Evolutionary conservation across 441 rosid species (phyloP).

Genomic region (Aleurites moluccanus): DNA sequence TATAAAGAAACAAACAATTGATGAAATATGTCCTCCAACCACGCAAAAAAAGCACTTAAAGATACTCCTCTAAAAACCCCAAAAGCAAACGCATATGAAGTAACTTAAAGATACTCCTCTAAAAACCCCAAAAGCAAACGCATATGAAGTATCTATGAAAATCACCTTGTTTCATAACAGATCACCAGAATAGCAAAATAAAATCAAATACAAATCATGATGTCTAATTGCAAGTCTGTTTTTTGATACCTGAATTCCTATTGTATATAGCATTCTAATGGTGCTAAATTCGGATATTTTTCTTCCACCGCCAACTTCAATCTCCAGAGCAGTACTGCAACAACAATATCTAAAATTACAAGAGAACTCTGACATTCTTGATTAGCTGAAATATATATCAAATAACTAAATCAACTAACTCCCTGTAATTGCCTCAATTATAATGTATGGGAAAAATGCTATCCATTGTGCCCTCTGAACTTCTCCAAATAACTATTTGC

Average conservation of each 20-base stretch:
- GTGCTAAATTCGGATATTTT: constrained; percentile 88
- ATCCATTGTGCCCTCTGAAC: background rate
- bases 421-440: background rate
- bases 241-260: constrained; percentile 79
- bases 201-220: background rate
- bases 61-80: background rate
- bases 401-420: background rate
- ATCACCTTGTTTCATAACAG: background rate
- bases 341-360: constrained; percentile 23
- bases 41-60: background rate
- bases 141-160: background rate
- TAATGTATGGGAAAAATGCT: background rate
- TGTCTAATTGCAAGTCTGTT: background rate
- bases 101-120: background rate
- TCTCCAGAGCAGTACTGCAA: constrained; percentile 77
- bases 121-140: background rate
- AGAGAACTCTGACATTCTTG: constrained; percentile 17
- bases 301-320: constrained; percentile 96
- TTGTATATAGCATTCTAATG: constrained; percentile 67
- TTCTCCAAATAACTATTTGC: background rate
- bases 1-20: background rate
- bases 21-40: background rate
- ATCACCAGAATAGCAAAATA: background rate
- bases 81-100: background rate
- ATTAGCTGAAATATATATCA: constrained; percentile 12